These are phyloP conservation scores for Hypoxylon sp. DNA, from an alignment of 2,329 filamentous ascomycete species.

Conservation along the genomic window DNA sequence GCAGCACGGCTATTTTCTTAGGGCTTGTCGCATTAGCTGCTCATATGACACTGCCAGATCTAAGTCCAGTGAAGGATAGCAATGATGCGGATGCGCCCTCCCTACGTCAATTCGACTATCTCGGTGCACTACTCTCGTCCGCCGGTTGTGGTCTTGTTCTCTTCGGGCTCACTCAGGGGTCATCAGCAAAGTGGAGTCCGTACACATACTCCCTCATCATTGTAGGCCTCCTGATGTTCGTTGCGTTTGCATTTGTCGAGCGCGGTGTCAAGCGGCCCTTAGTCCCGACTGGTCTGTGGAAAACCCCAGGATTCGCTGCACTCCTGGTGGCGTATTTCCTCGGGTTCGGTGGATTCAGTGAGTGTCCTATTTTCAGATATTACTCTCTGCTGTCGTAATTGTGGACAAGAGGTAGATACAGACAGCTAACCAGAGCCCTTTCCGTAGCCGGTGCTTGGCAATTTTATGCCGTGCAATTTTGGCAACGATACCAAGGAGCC, in stretches of 20 bases:
- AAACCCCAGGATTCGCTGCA: conserved; percentile 60
- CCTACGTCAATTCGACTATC: conserved; percentile 50
- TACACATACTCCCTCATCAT: conserved; percentile 57
- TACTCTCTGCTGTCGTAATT: neutral
- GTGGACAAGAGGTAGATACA: neutral
- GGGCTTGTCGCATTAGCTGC: conserved; percentile 56
- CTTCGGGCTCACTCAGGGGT: conserved; percentile 56
- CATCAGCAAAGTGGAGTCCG: conserved; percentile 54
- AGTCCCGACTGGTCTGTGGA: conserved; percentile 57
- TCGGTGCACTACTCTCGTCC: conserved; percentile 51
- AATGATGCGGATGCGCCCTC: conserved; percentile 47
- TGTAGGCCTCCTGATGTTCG: conserved; percentile 51
- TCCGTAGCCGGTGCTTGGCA: conserved; percentile 51
- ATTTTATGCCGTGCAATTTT: conserved; percentile 59
- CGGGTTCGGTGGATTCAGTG: conserved; percentile 55
- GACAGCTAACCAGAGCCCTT: conserved; percentile 13
- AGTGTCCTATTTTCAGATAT: conserved; percentile 17
- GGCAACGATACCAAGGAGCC: conserved; percentile 56
- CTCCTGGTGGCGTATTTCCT: conserved; percentile 61
- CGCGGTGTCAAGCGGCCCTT: conserved; percentile 53
- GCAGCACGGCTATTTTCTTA: conserved; percentile 59
- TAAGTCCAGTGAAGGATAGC: conserved; percentile 52
- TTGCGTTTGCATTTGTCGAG: conserved; percentile 54
- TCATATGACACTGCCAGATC: conserved; percentile 57
- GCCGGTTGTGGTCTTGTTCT: conserved; percentile 54